These are phyloP conservation scores for Malus fusca DNA, from an alignment of 306 rosid genomes.

Conservation along the genomic window DNA sequence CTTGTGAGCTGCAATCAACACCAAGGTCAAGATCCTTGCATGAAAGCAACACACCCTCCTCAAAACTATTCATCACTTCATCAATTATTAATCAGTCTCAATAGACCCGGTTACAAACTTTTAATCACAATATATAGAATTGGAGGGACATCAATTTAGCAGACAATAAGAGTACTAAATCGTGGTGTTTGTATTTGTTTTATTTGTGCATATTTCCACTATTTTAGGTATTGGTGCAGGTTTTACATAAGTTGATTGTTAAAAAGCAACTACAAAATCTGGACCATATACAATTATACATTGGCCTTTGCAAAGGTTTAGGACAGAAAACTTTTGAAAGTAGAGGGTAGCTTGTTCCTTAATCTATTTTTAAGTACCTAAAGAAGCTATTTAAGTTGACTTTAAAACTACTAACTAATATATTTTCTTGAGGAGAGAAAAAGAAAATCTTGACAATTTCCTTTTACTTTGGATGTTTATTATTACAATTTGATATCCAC, in stretches of 20 bases:
- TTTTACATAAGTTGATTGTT: not conserved
- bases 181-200: not conserved
- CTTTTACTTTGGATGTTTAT: not conserved
- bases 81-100: not conserved
- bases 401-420: not conserved
- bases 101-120: not conserved
- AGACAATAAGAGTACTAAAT: not conserved
- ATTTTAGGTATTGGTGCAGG: not conserved
- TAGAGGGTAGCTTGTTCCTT: not conserved
- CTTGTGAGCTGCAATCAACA: slow-evolving; percentile 32
- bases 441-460: not conserved
- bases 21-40: slow-evolving; percentile 42
- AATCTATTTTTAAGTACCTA: not conserved
- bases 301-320: not conserved
- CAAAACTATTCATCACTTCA: slow-evolving; percentile 13
- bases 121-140: not conserved
- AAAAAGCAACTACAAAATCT: not conserved
- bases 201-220: not conserved
- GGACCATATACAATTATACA: not conserved
- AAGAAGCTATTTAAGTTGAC: slow-evolving; percentile 11
- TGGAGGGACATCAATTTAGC: not conserved
- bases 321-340: not conserved
- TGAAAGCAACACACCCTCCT: slow-evolving; percentile 19
- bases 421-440: not conserved
- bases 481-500: not conserved